Evolutionary conservation across 2,329 filamentous ascomycete species (phyloP).

Genomic region (Diaporthe helianthi): DNA sequence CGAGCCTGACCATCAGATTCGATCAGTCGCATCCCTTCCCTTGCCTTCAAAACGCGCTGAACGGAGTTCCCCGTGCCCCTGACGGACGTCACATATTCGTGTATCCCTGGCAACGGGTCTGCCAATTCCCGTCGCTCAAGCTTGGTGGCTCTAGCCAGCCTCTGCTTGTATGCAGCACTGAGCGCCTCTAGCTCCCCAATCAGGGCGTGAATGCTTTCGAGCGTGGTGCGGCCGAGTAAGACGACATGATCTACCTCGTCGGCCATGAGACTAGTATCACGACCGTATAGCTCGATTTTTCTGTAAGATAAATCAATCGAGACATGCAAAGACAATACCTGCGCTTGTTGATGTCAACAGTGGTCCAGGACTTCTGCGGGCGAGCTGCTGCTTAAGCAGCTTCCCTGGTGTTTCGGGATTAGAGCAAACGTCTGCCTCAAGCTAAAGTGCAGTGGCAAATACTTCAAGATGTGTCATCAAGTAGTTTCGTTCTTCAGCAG

Average conservation of each 20-base stretch:
- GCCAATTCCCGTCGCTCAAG: constrained; percentile 33
- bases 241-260: constrained; percentile 17
- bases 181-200: constrained; percentile 30
- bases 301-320: not conserved
- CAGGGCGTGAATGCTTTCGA: constrained; percentile 26
- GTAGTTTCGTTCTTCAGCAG: no score
- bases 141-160: constrained; percentile 23
- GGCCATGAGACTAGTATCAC: not conserved
- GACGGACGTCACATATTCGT: constrained; percentile 34
- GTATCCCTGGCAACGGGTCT: constrained; percentile 32
- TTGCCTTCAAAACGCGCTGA: constrained; percentile 28
- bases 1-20: not conserved
- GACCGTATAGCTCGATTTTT: no score
- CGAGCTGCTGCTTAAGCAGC: not conserved
- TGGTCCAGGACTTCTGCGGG: no score
- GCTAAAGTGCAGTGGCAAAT: not conserved
- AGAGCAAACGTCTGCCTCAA: not conserved
- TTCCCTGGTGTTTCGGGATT: not conserved
- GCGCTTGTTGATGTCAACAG: no score
- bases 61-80: constrained; percentile 31
- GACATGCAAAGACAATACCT: not conserved
- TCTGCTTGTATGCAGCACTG: constrained; percentile 30
- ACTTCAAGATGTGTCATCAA: not conserved
- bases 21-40: not conserved
- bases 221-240: constrained; percentile 13